phyloP scores from a whole-genome alignment of 257 asterid genomes.

The Lantana camara region DNA sequence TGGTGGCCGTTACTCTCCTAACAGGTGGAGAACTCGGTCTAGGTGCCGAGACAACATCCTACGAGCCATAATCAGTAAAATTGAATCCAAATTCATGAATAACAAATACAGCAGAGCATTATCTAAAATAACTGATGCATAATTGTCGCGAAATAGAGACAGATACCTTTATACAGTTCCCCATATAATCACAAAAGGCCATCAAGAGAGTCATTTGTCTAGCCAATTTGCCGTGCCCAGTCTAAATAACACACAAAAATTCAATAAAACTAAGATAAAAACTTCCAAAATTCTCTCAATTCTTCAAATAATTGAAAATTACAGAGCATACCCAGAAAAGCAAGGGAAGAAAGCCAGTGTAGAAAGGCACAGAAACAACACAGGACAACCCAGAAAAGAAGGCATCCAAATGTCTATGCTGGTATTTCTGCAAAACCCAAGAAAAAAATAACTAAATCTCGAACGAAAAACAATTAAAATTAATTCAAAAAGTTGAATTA shows the following conservation, averaged over 20 bases:
- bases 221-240: slow-evolving; percentile 93
- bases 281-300: background rate
- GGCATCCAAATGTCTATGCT: slow-evolving; percentile 64
- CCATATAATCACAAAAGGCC: slow-evolving; percentile 83
- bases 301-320: background rate
- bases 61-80: slow-evolving; percentile 31
- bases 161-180: slow-evolving; percentile 70
- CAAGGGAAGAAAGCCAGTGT: slow-evolving; percentile 92
- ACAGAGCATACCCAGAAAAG: slow-evolving; percentile 80
- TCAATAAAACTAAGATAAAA: background rate
- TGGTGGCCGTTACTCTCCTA: slow-evolving; percentile 76
- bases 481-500: slow-evolving; percentile 1
- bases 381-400: slow-evolving; percentile 80
- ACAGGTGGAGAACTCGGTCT: slow-evolving; percentile 80
- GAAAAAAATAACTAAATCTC: background rate
- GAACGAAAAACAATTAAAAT: background rate
- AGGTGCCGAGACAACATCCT: slow-evolving; percentile 95
- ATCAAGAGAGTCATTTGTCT: slow-evolving; percentile 95
- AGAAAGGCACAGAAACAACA: slow-evolving; percentile 95
- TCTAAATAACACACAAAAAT: slow-evolving; percentile 47
- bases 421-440: slow-evolving; percentile 66
- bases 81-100: background rate
- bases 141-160: slow-evolving; percentile 2
- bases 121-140: background rate
- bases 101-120: slow-evolving; percentile 8